Base-by-base conservation (phyloP, 352 stramenopile species). In the Phytopythium delawarense region DNA sequence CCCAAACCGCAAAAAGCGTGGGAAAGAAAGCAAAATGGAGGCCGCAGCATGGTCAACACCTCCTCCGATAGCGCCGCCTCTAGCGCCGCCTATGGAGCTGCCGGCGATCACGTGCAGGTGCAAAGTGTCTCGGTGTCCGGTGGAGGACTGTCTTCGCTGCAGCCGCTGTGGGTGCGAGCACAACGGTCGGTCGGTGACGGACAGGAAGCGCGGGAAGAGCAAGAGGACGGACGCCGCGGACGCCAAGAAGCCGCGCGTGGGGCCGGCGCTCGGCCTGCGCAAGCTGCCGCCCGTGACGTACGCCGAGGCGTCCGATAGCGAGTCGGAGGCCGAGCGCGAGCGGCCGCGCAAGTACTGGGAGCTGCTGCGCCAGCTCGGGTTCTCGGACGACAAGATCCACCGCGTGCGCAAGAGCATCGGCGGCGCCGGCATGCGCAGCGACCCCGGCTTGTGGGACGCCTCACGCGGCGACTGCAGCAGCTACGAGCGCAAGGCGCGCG, bases 391-490 rank as follows among this genome's bases (percentile, higher is more conserved):
- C 13, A 28, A 25, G 35, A 13, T 59, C 13, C 9, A 25, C 2
- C 25, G 48, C 21, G 21, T 59, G 11, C 32, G 53, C 5, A 34
- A 42, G 53, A 35, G 37, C n/a, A 59, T 59, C 4, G 53, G 53
- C 53, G 35, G 35, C 35, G 53, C 53, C 8, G 61, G 57, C 16
- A 61, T 71, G 15, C 61, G 65, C 35, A 56, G 56, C 16, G 61
- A 61, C 50, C 65, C 48, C 20, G 48, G 37, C 54, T 59, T 62
- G 49, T 71, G 65, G 32, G 61, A 71, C 16, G 49, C 52, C 49
- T 50, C 46, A 3, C 61, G 64, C 16, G 57, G 52, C 4, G 62
- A 54, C 16, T 35, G 20, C 53, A 28, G 34, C n/a, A 35, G 25
- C 34, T 46, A 49, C n/a, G 53, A 59, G 35, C 53, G 39, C n/a